Base-by-base conservation (phyloP, 2,329 filamentous ascomycete genomes). In the Cercospora canescens region DNA sequence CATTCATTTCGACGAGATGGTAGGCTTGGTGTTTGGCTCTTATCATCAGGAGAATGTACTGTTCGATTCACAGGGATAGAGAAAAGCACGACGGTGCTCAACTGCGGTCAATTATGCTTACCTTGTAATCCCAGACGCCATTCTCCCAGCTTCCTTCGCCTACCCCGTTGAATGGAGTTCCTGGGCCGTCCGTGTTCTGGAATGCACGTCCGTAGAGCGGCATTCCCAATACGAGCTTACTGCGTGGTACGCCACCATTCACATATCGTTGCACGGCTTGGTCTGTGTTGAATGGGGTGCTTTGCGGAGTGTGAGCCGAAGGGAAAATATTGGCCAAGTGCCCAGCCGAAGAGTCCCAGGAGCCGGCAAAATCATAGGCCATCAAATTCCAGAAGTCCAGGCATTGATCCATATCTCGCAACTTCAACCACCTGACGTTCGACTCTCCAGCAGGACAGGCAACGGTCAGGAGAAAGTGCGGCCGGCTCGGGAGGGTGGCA, bases 171-270 rank as follows among this genome's bases (percentile, higher is more conserved):
- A 86, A 97, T 0, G 87, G 80, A 34, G 82, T 78, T 1, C 94
- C 94, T 0, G 88, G 85, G 0, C 93, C 94, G 28, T 90, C 85
- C 0, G 94, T 97, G 69, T 88, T 87, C 71, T 88, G 84, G 77
- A 97, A 98, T 0, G 92, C 88, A 37, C 93, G 91, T 1, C 94
- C 94, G 76, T 97, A 98, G 12, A 98, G 82, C 2, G 94, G 94
- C 91, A 97, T 94, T 2, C 94, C 94, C 14, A 97, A 79, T 3
- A 97, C 91, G 62, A 98, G 87, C 80, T 97, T 97, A 67, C 83
- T 76, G 0, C 88, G 76, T 0, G 84, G 75, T 0, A 97, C 88
- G 6, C 82, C 81, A 4, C 85, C 84, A 1, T 80, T 76, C 16
- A 86, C 81, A 80, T 97, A 98, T 72, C 88, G 84, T 12, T 88